Evolutionary conservation across 345 rosid genomes (phyloP), one percentile per base, ranked within the genome.

Genomic region (Acer yangbiense): DNA sequence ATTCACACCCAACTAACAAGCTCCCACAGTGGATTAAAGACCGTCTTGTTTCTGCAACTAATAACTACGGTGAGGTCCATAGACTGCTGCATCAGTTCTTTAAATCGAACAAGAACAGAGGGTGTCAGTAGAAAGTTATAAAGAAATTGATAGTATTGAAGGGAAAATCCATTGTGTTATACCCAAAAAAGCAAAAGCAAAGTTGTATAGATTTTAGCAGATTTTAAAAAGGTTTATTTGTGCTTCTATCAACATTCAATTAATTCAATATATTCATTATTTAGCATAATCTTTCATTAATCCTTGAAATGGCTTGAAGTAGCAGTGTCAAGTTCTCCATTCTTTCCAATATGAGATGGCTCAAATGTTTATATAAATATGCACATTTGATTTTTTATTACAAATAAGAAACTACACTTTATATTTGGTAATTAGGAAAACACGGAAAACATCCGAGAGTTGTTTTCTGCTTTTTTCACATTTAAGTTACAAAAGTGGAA

Each of bases 21-120:
- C 96, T 94, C 70, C 97, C 97, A 0, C 84, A 58, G 73, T 94
- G 98, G 97, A 94, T 92, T 74, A 91, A 84, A 81, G 94, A 89
- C 75, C 58, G 88, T 13, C 87, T 95, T 65, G 78, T 92, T 63
- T 83, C 89, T 71, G 66, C 92, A 27, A 85, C 92, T 61, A 87
- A 76, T 76, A 91, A 85, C 81, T 95, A 95, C 62, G 98, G 98
- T 60, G 95, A 95, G 83, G 95, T 93, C 70, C 98, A 92, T 65
- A 84, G 86, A 76, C 80, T 88, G 82, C 79, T 95, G 84, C 92
- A 88, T 75, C 94, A 88, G 65, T 95, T 95, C 87, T 93, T 90
- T 86, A 91, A 89, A 84, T 87, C 83, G 82, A 85, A 88, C 83
- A 84, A 82, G 85, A 88, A 80, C 57, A 73, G 66, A 70, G 83